A percentile compares a stretch with the other conserved stretches of the same genome.
phyloP scores from a whole-genome alignment of 768 basidiomycete species.

The Lentinula raphanica region DNA sequence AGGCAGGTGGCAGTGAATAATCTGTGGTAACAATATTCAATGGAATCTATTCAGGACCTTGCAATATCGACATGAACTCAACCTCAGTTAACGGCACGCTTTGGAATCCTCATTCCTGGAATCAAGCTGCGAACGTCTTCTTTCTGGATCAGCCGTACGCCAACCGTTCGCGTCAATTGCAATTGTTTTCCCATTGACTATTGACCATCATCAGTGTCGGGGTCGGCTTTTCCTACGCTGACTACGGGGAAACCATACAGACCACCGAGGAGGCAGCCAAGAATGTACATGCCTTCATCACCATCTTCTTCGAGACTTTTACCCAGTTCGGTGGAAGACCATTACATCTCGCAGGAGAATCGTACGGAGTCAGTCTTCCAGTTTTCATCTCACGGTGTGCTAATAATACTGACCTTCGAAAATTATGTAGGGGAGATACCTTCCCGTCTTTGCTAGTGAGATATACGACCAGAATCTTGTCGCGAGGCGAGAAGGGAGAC shows the following conservation, averaged over 20 bases:
- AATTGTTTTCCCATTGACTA: not conserved
- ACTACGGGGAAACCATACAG: slow-evolving; percentile 60
- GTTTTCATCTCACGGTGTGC: not conserved
- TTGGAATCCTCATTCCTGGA: slow-evolving; percentile 66
- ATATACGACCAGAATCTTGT: slow-evolving; percentile 72
- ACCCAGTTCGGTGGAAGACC: slow-evolving; percentile 61
- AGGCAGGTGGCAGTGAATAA: slow-evolving; percentile 37
- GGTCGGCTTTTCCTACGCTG: slow-evolving; percentile 69
- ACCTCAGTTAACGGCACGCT: slow-evolving; percentile 52
- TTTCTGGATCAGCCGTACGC: slow-evolving; percentile 62
- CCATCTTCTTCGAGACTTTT: slow-evolving; percentile 79
- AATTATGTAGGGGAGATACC: slow-evolving; percentile 57
- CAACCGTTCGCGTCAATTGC: not conserved
- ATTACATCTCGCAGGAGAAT: slow-evolving; percentile 63
- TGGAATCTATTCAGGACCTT: slow-evolving; percentile 26
- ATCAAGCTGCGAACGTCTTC: slow-evolving; percentile 62
- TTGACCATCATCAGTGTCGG: slow-evolving; percentile 31
- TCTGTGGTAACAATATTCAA: not conserved
- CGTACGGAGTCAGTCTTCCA: slow-evolving; percentile 55
- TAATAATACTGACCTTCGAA: not conserved
- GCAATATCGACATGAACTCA: slow-evolving; percentile 26
- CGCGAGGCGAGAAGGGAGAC: slow-evolving; percentile 45
- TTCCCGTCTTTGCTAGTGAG: slow-evolving; percentile 71
- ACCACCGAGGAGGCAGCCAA: slow-evolving; percentile 79
- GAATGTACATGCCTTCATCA: slow-evolving; percentile 69